Percentiles rank a stretch among this genome's conserved stretches.
These are phyloP conservation scores for Rhodotorula sp. DNA, from an alignment of 1,284 basidiomycete species.

Conservation along the genomic window DNA sequence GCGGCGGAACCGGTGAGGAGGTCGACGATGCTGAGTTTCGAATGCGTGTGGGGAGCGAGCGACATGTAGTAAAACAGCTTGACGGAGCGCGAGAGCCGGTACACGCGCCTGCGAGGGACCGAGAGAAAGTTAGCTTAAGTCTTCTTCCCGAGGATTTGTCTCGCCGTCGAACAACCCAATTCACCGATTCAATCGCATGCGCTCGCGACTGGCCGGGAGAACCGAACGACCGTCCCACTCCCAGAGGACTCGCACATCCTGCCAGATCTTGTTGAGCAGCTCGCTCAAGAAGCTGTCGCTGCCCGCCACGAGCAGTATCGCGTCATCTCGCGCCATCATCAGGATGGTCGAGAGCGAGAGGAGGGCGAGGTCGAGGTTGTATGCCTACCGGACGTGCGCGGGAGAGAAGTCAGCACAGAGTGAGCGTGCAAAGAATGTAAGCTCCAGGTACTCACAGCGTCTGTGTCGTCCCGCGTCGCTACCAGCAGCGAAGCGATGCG, in stretches of 20 bases:
- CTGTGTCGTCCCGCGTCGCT: not conserved
- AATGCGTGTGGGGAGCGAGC: conserved; percentile 17
- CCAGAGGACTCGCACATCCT: conserved; percentile 29
- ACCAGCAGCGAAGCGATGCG: conserved; percentile 27
- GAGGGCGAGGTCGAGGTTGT: conserved; percentile 18
- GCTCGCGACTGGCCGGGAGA: not conserved
- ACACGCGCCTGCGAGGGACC: not conserved
- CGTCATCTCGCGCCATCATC: conserved; percentile 26
- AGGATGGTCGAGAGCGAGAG: conserved; percentile 23
- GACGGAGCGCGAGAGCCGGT: conserved; percentile 20
- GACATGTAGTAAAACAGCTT: conserved; percentile 37
- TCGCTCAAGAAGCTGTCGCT: conserved; percentile 27
- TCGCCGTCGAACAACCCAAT: not conserved
- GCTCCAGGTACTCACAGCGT: not conserved
- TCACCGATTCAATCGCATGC: conserved; percentile 13
- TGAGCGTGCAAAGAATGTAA: not conserved
- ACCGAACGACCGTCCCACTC: conserved; percentile 32
- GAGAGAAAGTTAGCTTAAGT: not conserved
- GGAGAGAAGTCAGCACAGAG: not conserved
- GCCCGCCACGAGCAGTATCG: conserved; percentile 18
- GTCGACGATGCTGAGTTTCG: conserved; percentile 18
- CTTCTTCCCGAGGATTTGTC: no score
- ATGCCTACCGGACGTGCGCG: not conserved
- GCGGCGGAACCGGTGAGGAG: conserved; percentile 3
- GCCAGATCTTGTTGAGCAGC: conserved; percentile 29